Evolutionary conservation across 2,329 filamentous ascomycete species (phyloP), one percentile per base, ranked within the genome.

Genomic region (Fusarium poae): DNA sequence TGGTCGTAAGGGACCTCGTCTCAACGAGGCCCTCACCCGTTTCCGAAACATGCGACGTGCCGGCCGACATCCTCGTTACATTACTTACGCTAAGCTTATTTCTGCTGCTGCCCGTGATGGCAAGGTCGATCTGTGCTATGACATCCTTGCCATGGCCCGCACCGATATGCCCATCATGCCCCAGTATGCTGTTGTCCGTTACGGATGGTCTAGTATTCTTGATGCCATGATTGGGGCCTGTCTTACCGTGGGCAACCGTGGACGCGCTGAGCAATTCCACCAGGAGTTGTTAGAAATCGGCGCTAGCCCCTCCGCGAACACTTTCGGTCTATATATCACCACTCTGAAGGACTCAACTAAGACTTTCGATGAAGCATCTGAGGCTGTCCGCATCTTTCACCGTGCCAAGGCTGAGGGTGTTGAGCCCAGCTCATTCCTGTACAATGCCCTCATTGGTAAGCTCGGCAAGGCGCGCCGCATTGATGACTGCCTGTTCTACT

Each of bases 261-360:
- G 87, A 61, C 83, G 93, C 63, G 96, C 96, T 64, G 90, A 91
- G 78, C 90, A 93, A 73, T 97, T 92, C 80, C 96, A 98, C 77
- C 91, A 96, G 79, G 93, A 99, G 79, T 86, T 99, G 71, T 85
- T 97, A 49, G 90, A 93, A 64, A 96, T 98, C 84, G 95, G 95
- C 48, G 90, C 92, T 63, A 91, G 94, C 12, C 96, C 96, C 18
- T 97, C 95, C 4, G 96, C 96, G 43, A 99, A 99, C 84, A 99
- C 96, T 1, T 99, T 97, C 73, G 96, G 96, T 62, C 88, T 99
- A 20, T 99, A 98, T 85, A 99, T 99, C 81, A 98, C 97, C n/a
- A 98, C 95, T 3, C 85, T 99, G 65, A 97, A 98, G 83, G 95
- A 97, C 77, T 97, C 93, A 1, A 93, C 93, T 70, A 97, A 97